phyloP scores from a whole-genome alignment of 495 filamentous ascomycete genomes.

The Penicillium roqueforti region DNA sequence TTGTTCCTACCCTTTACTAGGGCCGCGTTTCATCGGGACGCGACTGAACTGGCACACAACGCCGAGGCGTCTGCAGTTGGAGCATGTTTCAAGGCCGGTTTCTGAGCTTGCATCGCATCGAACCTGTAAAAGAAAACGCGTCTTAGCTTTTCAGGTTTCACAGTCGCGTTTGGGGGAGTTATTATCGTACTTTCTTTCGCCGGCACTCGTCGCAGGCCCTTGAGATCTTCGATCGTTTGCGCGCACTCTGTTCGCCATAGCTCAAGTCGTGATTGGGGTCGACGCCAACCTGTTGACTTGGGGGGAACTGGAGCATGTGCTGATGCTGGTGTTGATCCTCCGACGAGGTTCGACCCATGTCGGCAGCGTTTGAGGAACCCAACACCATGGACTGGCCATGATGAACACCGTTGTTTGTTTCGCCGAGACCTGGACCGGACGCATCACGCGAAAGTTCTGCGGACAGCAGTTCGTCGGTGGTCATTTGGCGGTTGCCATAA shows the following conservation, averaged over 20 bases:
- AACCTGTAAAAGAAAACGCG: conserved; percentile 49
- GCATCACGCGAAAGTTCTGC: conserved; percentile 47
- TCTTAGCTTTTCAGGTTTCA: conserved; percentile 16
- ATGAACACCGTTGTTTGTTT: conserved; percentile 40
- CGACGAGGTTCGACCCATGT: conserved; percentile 38
- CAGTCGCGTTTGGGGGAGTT: conserved; percentile 12
- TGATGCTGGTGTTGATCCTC: conserved; percentile 46
- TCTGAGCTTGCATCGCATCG: conserved; percentile 88
- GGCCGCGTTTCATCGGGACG: conserved; percentile 90
- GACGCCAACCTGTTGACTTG: conserved; percentile 48
- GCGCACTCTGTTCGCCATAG: conserved; percentile 61
- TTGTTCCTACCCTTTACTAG: conserved; percentile 77
- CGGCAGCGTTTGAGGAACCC: conserved; percentile 38
- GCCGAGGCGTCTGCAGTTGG: conserved; percentile 76
- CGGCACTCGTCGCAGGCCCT: conserved; percentile 93
- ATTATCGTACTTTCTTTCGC: conserved; percentile 70
- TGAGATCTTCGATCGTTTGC: conserved; percentile 88
- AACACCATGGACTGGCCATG: conserved; percentile 43
- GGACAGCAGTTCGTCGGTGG: conserved; percentile 44
- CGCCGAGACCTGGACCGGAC: conserved; percentile 39
- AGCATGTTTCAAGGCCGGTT: conserved; percentile 72
- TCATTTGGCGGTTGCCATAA: conserved; percentile 45
- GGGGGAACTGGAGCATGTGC: conserved; percentile 45
- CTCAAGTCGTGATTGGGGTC: conserved; percentile 49
- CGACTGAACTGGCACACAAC: conserved; percentile 83